Evolutionary conservation across 1,139 yeast genomes (phyloP).

Genomic region (Suhomyces panamericanus): DNA sequence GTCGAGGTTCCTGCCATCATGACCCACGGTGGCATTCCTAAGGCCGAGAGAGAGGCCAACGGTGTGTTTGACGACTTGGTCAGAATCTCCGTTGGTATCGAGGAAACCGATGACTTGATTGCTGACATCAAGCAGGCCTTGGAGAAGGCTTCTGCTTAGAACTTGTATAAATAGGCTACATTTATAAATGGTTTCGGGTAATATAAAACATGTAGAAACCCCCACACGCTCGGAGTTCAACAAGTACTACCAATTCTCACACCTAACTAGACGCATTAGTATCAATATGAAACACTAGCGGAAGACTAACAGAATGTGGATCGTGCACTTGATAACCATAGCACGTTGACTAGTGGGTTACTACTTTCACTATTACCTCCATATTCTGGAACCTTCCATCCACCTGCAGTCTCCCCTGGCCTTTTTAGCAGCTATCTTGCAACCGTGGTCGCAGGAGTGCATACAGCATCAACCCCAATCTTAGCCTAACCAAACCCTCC

Average conservation of each 20-base stretch:
- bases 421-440: slow-evolving; percentile 1
- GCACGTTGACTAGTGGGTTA: too few relatives aligned
- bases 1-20: slow-evolving; percentile 88
- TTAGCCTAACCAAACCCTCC: background rate
- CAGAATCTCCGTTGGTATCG: slow-evolving; percentile 85
- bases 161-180: slow-evolving; percentile 5
- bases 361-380: too few relatives aligned
- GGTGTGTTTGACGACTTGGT: slow-evolving; percentile 84
- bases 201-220: background rate
- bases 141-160: slow-evolving; percentile 25
- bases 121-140: slow-evolving; percentile 75
- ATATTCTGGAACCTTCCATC: too few relatives aligned
- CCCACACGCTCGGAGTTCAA: too few relatives aligned
- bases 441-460: background rate
- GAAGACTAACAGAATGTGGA: too few relatives aligned
- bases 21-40: slow-evolving; percentile 93
- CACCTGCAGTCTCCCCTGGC: too few relatives aligned
- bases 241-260: too few relatives aligned
- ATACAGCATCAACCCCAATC: background rate
- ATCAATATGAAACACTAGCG: too few relatives aligned
- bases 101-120: slow-evolving; percentile 75
- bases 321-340: too few relatives aligned
- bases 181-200: background rate
- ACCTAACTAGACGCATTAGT: too few relatives aligned
- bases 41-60: slow-evolving; percentile 72